Base-by-base conservation (phyloP, 371 early-diverging fungal genomes). In the Rhizopus stolonifer region DNA sequence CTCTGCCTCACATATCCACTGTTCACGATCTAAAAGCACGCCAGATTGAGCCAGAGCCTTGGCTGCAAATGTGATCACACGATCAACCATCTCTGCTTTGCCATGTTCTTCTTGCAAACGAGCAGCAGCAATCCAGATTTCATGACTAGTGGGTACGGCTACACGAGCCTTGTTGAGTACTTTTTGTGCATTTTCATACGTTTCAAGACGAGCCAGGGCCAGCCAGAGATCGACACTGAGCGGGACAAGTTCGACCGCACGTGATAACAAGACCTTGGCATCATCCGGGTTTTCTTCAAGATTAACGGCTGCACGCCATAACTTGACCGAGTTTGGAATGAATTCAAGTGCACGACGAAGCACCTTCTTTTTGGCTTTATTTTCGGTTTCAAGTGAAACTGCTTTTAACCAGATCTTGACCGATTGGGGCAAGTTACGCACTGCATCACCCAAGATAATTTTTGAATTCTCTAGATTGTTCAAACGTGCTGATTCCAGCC, bases 51-150 rank as follows among this genome's bases (percentile, higher is more conserved):
- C 73, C 21, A 97, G 72, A 5, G 70, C 70, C 3, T 68, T 69
- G 11, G 92, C 91, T 2, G 92, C 95, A 33, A 81, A 70, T 3
- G 68, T 58, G 34, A 96, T 85, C 31, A 97, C 79, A 21, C 58
- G 80, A 21, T 87, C 86, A 3, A 93, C 87, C 56, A 70, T 81
- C 15, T 79, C 75, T 1, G 65, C 65, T 51, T 90, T 85, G 7
- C 83, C 88, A 50, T 92, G 80, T 40, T 86, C 78, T 61, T 96
- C 99, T 67, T 95, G 93, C 9, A 98, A 80, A 55, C 89, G 85
- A 17, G 96, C 96, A 19, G 93, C 97, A 6, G 93, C 86, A 38
- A 98, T 85, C 96, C 96, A 98, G 45, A 97, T 83, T 52, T 96
- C 96, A 67, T 93, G 92, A 45, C 90, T 88, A 0, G 93, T 90